Evolutionary conservation across 73 alveolate species (phyloP).

Genomic region (Stentor coeruleus): DNA sequence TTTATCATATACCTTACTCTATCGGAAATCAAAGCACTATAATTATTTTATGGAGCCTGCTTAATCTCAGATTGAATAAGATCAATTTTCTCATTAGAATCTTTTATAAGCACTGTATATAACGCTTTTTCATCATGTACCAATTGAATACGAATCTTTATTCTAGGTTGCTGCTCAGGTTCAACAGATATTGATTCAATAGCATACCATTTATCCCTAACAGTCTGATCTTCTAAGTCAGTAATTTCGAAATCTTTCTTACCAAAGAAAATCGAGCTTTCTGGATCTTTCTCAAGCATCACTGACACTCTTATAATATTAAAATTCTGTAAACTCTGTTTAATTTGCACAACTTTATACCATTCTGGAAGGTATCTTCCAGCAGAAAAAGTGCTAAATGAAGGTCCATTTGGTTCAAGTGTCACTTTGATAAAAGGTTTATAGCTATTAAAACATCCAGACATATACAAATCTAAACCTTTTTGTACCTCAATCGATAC

Average conservation of each 20-base stretch:
- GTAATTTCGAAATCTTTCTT: not conserved
- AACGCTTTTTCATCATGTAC: not conserved
- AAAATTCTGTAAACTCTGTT: not conserved
- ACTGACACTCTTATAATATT: not conserved
- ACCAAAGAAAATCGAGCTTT: not conserved
- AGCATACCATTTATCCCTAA: not conserved
- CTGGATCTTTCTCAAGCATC: not conserved
- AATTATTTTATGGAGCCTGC: too few species aligned
- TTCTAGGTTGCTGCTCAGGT: not conserved
- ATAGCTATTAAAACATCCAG: not conserved
- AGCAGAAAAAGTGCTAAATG: not conserved
- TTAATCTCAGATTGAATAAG: too few species aligned
- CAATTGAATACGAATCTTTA: not conserved
- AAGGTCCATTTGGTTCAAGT: conserved; percentile 11
- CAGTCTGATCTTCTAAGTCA: conserved; percentile 12
- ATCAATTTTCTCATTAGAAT: not conserved
- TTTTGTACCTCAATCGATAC: conserved; percentile 16
- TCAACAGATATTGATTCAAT: not conserved
- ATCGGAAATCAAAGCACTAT: too few species aligned
- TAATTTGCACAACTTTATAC: not conserved
- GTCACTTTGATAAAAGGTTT: not conserved
- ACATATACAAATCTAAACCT: not conserved
- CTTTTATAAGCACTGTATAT: not conserved
- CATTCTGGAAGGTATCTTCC: not conserved
- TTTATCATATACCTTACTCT: too few species aligned